Base-by-base conservation (phyloP, 805 yeast genomes). In the Starmerella bacillaris region DNA sequence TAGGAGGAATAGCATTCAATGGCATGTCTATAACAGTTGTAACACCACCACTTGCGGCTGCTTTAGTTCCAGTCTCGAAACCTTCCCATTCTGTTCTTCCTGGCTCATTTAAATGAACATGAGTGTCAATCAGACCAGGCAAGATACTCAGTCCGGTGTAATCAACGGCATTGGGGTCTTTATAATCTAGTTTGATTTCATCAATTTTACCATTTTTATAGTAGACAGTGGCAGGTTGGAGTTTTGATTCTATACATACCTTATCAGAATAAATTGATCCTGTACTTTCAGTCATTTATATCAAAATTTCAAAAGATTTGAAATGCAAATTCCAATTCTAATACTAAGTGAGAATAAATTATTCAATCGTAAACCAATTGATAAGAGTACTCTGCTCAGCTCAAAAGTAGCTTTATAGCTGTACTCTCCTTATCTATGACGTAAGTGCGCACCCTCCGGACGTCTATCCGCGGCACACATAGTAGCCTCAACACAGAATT, bases 71-170 rank as follows among this genome's bases (percentile, higher is more conserved):
- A 0, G 93, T 77, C n/a, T 74, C 93, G 53, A 86, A 84, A 2
- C 96, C 96, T 56, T 84, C 96, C 96, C 96, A 84, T 42, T 83
- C 94, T 1, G 95, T 84, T 47, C 95, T 63, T n/a, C 96, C 96
- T 0, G 96, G 95, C 48, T 86, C 96, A 54, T 86, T 86, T 46
- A 84, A 60, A 51, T 84, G 96, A 18, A 84, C 96, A 54, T 84
- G 96, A 4, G 93, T 68, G 51, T 84, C 96, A 3, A 84, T 92
- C 21, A 84, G 64, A 0, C 96, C 96, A 0, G 96, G 95, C 61
- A 86, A 60, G 9, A 84, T 65, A 21, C 68, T 68, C 16, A 60
- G 53, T 1, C 84, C 82, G 3, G 76, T 61, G 4, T 74, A 72
- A 42, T 73, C 63, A 28, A 73, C 55, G 11, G 49, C 43, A 1